Percentiles rank a stretch among this genome's conserved stretches.
These are phyloP conservation scores for Sugiyamaella xylanicola DNA, from an alignment of 1,139 yeast species.

Conservation along the genomic window DNA sequence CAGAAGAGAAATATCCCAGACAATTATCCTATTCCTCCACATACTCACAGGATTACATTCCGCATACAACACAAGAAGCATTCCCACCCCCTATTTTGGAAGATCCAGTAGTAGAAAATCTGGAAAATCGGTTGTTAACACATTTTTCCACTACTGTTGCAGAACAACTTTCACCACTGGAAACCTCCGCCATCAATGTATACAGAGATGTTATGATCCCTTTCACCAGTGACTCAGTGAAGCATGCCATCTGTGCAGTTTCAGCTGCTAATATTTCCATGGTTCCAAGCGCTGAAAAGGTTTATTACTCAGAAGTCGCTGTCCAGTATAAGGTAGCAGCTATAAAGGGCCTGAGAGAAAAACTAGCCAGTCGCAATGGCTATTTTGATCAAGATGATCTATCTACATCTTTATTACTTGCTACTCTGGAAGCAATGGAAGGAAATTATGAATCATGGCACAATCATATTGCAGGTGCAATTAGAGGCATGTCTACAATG, in stretches of 20 bases:
- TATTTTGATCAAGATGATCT: slow-evolving; percentile 26
- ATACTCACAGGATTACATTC: not conserved
- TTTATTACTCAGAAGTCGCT: slow-evolving; percentile 21
- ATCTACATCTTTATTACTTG: slow-evolving; percentile 26
- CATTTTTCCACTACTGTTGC: slow-evolving; percentile 26
- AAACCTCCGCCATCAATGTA: slow-evolving; percentile 22
- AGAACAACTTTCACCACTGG: slow-evolving; percentile 25
- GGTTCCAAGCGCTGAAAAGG: slow-evolving; percentile 5
- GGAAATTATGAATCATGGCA: slow-evolving; percentile 28
- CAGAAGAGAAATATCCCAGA: slow-evolving; percentile 1
- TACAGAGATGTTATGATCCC: slow-evolving; percentile 24
- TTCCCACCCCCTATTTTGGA: not conserved
- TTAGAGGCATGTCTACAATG: slow-evolving; percentile 22
- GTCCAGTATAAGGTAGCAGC: slow-evolving; percentile 31
- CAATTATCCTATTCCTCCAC: slow-evolving; percentile 6
- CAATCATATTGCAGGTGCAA: slow-evolving; percentile 29
- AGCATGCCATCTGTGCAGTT: slow-evolving; percentile 29
- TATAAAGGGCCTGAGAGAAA: slow-evolving; percentile 23
- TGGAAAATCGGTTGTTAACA: slow-evolving; percentile 19
- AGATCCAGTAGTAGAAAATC: not conserved
- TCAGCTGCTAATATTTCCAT: slow-evolving; percentile 27
- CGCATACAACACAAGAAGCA: not conserved
- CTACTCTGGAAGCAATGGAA: slow-evolving; percentile 28
- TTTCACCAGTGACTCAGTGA: slow-evolving; percentile 19
- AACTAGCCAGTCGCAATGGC: slow-evolving; percentile 16